Evolutionary conservation across 148 eudicot species (phyloP), one percentile per base, ranked within the genome.

Genomic region (Spergularia marina): DNA sequence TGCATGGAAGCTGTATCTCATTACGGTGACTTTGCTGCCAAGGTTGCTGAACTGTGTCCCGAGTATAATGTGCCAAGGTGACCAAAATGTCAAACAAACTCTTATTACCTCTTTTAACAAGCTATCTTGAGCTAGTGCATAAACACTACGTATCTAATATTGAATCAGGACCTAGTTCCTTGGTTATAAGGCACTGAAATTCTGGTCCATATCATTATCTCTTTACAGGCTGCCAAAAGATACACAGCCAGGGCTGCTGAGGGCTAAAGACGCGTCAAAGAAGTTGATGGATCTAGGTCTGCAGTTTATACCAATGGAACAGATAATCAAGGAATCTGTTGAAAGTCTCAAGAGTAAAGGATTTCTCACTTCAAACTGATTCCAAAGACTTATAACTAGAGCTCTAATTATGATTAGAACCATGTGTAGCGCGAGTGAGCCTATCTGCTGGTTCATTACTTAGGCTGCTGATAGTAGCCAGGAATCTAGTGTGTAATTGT

Each of bases 1-100:
- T 95, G 99, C 74, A 89, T 95, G 61, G 98, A 95, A 87, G 90
- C 94, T 52, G 82, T 92, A 77, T 82, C 97, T 67, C 97, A 92
- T 71, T 95, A 81, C 49, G 91, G 90, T 10, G 99, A 95, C 75
- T 90, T 95, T 74, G 98, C 97, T 30, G 89, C 92, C 62, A 92
- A 76, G 82, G 93, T 95, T 63, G 94, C 93, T 4, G 88, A 92
- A 78, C 84, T 95, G 41, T 92, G 70, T 72, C 99, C 99, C 3
- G 89, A 92, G 36, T 89, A 89, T 78, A 89, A 92, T n/a, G 64
- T 95, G 40, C 98, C 97, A 14, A 90, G 86, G 98, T 92, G 91
- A 59, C 51, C 15, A 52, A 39, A 16, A 25, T 72, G 3, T 70
- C 6, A n/a, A 30, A 47, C 51, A 20, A 18, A 23, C 34, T 41